These are phyloP conservation scores for Blastobotrys attinorum DNA, from an alignment of 805 yeast genomes.

Conservation along the genomic window DNA sequence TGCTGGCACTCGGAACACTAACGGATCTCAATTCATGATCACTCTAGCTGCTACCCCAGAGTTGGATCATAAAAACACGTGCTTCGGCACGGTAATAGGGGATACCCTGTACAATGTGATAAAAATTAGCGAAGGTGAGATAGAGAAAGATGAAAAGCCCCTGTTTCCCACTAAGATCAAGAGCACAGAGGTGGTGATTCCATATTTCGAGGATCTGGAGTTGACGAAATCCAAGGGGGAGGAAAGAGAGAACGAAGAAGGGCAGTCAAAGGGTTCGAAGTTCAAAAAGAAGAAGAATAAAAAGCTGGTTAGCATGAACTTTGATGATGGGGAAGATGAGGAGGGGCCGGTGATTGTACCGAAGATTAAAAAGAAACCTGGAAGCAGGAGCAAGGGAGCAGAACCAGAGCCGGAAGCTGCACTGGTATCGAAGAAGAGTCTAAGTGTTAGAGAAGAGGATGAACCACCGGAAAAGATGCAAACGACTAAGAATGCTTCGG, in stretches of 20 bases:
- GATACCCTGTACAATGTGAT: slow-evolving; percentile 44
- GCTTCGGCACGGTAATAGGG: slow-evolving; percentile 54
- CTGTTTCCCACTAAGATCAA: slow-evolving; percentile 43
- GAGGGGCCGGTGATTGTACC: slow-evolving; percentile 20
- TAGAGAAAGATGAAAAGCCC: slow-evolving; percentile 36
- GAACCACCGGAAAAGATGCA: slow-evolving; percentile 1
- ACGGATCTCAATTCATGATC: slow-evolving; percentile 39
- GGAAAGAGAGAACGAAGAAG: neutral
- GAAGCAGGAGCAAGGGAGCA: slow-evolving; percentile 14
- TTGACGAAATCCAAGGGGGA: slow-evolving; percentile 9
- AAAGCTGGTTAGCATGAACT: slow-evolving; percentile 30
- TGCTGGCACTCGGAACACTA: slow-evolving; percentile 26
- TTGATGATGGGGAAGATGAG: slow-evolving; percentile 36
- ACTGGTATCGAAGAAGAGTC: slow-evolving; percentile 3
- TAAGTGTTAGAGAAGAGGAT: slow-evolving; percentile 5
- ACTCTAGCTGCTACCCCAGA: slow-evolving; percentile 42
- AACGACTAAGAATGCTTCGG: neutral
- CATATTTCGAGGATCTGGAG: slow-evolving; percentile 41
- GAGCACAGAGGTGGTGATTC: slow-evolving; percentile 35
- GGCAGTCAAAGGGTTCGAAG: no score
- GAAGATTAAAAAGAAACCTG: slow-evolving; percentile 21
- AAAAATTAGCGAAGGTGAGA: slow-evolving; percentile 42
- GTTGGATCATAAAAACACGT: slow-evolving; percentile 35
- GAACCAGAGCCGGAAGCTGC: neutral
- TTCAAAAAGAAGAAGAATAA: slow-evolving; percentile 8